Evolutionary conservation across 2,329 filamentous ascomycete genomes (phyloP).

Genomic region (Aspergillus sp.): DNA sequence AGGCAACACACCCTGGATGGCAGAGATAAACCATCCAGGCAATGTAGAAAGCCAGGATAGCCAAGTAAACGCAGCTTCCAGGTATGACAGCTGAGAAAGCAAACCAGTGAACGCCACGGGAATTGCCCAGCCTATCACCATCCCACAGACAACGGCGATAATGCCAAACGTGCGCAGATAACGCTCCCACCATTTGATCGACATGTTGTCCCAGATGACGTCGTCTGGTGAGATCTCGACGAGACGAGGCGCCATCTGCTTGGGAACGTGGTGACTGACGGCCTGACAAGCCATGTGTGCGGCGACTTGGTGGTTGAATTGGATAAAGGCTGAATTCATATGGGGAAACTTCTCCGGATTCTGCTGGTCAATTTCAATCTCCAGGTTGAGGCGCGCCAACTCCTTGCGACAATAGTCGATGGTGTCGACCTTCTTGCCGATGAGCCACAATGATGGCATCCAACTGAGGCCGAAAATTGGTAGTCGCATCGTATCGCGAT

Average conservation of each 20-base stretch:
- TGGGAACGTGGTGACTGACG: slow-evolving; percentile 84
- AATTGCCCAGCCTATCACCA: slow-evolving; percentile 87
- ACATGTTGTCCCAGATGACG: slow-evolving; percentile 97
- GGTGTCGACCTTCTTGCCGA: slow-evolving; percentile 90
- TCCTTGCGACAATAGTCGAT: slow-evolving; percentile 90
- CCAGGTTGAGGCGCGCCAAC: slow-evolving; percentile 81
- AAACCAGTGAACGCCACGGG: slow-evolving; percentile 86
- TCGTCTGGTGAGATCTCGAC: slow-evolving; percentile 94
- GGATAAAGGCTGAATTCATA: slow-evolving; percentile 96
- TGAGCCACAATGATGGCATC: slow-evolving; percentile 74
- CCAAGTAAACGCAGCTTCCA: slow-evolving; percentile 69
- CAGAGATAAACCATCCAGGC: slow-evolving; percentile 62
- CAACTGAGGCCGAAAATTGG: slow-evolving; percentile 64
- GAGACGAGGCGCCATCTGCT: slow-evolving; percentile 86
- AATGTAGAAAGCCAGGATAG: slow-evolving; percentile 67
- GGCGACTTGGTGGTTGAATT: slow-evolving; percentile 96
- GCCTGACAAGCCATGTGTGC: slow-evolving; percentile 98
- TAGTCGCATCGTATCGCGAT: slow-evolving; percentile 82
- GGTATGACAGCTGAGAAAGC: slow-evolving; percentile 71
- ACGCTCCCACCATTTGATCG: slow-evolving; percentile 88
- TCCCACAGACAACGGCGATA: slow-evolving; percentile 65
- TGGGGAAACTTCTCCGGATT: slow-evolving; percentile 82
- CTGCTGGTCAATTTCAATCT: slow-evolving; percentile 88
- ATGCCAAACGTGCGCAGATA: slow-evolving; percentile 73
- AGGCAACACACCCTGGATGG: slow-evolving; percentile 84